These are phyloP conservation scores for Naganishia liquefaciens DNA, from an alignment of 1,284 basidiomycete species.

Conservation along the genomic window DNA sequence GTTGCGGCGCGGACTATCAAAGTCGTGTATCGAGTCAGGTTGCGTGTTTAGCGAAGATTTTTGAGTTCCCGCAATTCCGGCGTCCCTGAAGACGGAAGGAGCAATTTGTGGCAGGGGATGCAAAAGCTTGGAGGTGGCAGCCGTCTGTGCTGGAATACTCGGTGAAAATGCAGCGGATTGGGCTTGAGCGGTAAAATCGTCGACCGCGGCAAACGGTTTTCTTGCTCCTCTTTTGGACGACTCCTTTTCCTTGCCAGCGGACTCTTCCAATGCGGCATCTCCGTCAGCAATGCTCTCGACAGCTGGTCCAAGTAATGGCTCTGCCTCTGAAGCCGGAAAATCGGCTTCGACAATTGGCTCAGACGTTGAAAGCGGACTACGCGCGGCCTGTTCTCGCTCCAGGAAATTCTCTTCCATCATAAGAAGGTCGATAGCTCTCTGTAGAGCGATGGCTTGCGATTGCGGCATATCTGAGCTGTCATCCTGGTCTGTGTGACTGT, in stretches of 20 bases:
- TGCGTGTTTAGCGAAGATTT: constrained; percentile 1
- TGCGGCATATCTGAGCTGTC: constrained; percentile 5
- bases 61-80: not conserved
- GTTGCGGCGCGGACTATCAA: constrained; percentile 5
- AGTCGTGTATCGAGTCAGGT: constrained; percentile 18
- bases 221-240: not conserved
- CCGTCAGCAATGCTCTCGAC: not conserved
- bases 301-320: not conserved
- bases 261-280: not conserved
- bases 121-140: not conserved
- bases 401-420: constrained; percentile 21
- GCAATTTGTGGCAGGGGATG: constrained; percentile 15
- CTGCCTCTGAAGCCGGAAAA: not conserved
- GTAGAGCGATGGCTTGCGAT: constrained; percentile 8
- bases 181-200: not conserved
- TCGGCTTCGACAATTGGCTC: too few relatives aligned
- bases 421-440: constrained; percentile 16
- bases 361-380: not conserved
- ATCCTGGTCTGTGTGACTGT: not conserved
- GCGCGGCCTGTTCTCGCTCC: not conserved
- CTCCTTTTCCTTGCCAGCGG: too few relatives aligned
- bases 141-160: not conserved
- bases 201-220: constrained; percentile 7
- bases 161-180: not conserved
- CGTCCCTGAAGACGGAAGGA: constrained; percentile 7